Base-by-base conservation (phyloP, 1,284 basidiomycete species). In the Mycosarcoma mackinlayi region DNA sequence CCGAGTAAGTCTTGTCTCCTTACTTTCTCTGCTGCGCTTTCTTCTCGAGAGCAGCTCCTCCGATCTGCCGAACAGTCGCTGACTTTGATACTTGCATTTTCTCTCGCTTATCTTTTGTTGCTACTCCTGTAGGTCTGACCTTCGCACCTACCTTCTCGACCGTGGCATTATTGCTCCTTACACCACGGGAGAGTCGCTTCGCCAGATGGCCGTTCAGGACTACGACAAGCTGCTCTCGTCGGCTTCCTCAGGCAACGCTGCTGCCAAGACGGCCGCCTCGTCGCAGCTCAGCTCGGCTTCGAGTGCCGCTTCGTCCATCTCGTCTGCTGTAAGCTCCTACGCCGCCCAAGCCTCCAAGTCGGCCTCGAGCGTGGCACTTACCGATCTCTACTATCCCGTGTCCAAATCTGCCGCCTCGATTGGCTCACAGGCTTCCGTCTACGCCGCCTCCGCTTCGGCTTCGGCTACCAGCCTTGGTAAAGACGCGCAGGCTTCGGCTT, bases 91-190 rank as follows among this genome's bases (percentile, higher is more conserved):
- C 13, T 27, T 27, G 25, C 28, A 10, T 34, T 21, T 14, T 27
- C 24, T 25, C 13, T 27, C 14, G 19, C 42, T 6, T 7, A 30
- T 10, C 14, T 16, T 21, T 19, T 38, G 10, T 23, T 33, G 21
- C 13, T 27, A 25, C 16, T 8, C 1, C 3, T 1, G 19, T 51
- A 71, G 67, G 23, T 76, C 72, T 21, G 68, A 73, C 46, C 69
- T 82, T 18, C 80, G 80, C 25, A 65, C 73, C 34, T 82, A 79
- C 64, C 72, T 82, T 14, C 75, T 81, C 18, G 79, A 82, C 50
- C 75, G 78, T 14, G 79, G 79, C 60, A 73, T 81, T 57, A 67
- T 81, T 25, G 74, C 80, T 14, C 80, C 80, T 37, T 66, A 67
- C 48, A 71, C 71, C 33, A 79, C 70, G 7, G 61, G 66, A 38